Evolutionary conservation across 2,329 filamentous ascomycete genomes (phyloP).

Genomic region (Botrytis porri): DNA sequence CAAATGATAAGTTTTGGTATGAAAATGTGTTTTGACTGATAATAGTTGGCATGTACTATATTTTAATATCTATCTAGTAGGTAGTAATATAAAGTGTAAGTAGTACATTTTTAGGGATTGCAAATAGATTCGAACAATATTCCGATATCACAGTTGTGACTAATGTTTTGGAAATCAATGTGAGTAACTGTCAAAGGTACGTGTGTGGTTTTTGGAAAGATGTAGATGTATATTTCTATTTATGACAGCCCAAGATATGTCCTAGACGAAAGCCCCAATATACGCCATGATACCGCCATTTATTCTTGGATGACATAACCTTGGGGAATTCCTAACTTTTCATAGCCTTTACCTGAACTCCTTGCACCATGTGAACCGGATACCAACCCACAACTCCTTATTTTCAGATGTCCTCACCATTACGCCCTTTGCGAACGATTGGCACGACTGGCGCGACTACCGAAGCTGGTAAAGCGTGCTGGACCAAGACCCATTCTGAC

Average conservation of each 20-base stretch:
- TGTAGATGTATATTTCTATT: constrained; percentile 5
- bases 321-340: constrained; percentile 9
- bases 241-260: background rate
- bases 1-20: too few species aligned
- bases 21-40: too few species aligned
- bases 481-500: constrained; percentile 77
- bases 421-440: constrained; percentile 27
- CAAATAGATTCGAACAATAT: background rate
- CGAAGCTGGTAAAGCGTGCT: constrained; percentile 52
- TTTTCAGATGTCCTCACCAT: background rate
- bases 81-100: background rate
- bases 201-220: background rate
- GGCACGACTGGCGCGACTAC: constrained; percentile 21
- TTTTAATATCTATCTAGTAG: background rate
- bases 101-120: background rate
- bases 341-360: constrained; percentile 11
- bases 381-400: background rate
- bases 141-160: background rate
- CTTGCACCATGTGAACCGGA: constrained; percentile 4
- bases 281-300: constrained; percentile 11
- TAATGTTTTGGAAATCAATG: background rate
- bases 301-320: background rate
- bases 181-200: background rate
- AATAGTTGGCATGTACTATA: too few species aligned
- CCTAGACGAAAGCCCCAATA: background rate